Evolutionary conservation across 345 rosid species (phyloP).

Genomic region (Corchorus olitorius): DNA sequence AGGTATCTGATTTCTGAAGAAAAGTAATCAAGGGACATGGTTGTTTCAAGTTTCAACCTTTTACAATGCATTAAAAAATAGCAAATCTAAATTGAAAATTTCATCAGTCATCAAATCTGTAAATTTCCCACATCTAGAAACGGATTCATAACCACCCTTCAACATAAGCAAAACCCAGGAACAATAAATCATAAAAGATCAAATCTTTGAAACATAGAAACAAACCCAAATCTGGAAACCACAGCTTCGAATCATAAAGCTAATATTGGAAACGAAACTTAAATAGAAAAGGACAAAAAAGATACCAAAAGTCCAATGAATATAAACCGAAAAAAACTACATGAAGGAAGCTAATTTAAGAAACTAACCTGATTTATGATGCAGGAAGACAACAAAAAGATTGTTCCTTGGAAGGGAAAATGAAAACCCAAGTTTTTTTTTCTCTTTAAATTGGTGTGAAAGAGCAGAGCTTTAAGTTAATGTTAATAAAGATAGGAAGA

Average conservation of each 20-base stretch:
- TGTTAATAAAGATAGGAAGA: constrained; percentile 7
- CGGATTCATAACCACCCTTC: not conserved
- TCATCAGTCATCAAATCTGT: not conserved
- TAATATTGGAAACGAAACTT: not conserved
- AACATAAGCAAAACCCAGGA: not conserved
- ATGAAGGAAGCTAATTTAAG: constrained; percentile 15
- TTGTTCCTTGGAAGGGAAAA: not conserved
- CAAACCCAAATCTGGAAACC: constrained; percentile 6
- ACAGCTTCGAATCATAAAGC: constrained; percentile 1
- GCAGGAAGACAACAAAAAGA: constrained; percentile 1
- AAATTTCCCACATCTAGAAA: not conserved
- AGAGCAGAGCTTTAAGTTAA: constrained; percentile 5
- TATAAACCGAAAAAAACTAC: not conserved
- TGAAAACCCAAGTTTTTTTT: not conserved
- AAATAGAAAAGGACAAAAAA: not conserved
- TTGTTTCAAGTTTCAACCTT: not conserved
- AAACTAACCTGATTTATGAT: constrained; percentile 11
- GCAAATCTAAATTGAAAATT: not conserved
- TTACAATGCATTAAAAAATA: not conserved
- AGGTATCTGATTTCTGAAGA: constrained; percentile 12
- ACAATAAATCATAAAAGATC: constrained; percentile 11
- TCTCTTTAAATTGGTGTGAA: not conserved
- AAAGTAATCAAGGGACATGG: not conserved
- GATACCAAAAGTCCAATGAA: not conserved
- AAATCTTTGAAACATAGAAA: constrained; percentile 8